Evolutionary conservation across 2,329 filamentous ascomycete species (phyloP), one percentile per base, ranked within the genome.

Genomic region (Verticillium dahliae): DNA sequence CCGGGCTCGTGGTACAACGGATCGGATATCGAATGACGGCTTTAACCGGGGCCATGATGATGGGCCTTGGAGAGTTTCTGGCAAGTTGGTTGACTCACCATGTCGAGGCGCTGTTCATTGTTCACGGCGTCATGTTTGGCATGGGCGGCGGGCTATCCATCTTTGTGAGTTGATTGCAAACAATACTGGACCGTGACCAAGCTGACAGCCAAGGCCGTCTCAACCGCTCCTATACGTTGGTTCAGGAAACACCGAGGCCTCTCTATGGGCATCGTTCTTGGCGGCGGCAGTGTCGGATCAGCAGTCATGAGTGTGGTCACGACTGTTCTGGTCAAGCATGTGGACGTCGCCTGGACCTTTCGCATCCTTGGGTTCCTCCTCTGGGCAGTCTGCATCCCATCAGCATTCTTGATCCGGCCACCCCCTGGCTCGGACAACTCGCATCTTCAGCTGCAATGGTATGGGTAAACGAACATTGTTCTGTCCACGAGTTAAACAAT

Each of bases 301-400:
- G 69, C 69, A 1, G 68, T 69, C 38, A 69, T 71, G 65, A 67
- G 66, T 15, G 65, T 71, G 18, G 67, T 63, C 0, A 65, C 67
- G 6, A 63, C 66, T 22, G 60, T 62, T 15, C 65, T 71, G n/a
- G 65, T 69, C 5, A 60, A 60, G 13, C 61, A 63, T 11, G 60
- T 71, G 4, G 69, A 66, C 33, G 66, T 69, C 3, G 62, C 65
- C 7, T 71, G 69, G 69, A 69, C 69, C 1, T 71, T 71, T 63
- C 61, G 69, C 14, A 62, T 71, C 22, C 37, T 71, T 1, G 69
- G 68, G 5, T 63, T 71, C 39, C 61, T 70, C 57, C 57, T 71
- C 9, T 71, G 69, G 69, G 66, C 64, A 4, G 63, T 71, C 2
- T 71, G 69, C n/a, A 62, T 71, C 7, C 69, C 69, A 3, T 68